Evolutionary conservation across 441 rosid species (phyloP).

Genomic region (Syzygium malaccense): DNA sequence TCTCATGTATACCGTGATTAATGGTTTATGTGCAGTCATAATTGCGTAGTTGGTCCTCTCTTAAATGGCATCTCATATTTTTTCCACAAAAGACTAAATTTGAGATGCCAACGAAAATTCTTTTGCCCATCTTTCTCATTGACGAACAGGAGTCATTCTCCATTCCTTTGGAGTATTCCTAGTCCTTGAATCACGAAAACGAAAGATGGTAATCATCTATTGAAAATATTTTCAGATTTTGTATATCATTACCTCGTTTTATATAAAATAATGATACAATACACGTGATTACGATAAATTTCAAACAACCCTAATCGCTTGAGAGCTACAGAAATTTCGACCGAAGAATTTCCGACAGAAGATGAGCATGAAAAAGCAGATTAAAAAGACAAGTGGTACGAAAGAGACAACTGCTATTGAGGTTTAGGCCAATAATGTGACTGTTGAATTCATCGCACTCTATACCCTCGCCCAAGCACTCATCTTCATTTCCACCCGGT

Average conservation of each 20-base stretch:
- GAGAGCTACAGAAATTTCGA: neutral
- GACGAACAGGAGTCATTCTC: neutral
- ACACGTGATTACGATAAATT: neutral
- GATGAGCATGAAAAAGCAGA: too few relatives aligned
- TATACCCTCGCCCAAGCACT: too few relatives aligned
- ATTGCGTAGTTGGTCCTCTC: too few relatives aligned
- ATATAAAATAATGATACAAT: too few relatives aligned
- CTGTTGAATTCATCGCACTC: too few relatives aligned
- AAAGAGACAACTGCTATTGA: too few relatives aligned
- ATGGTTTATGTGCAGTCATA: too few relatives aligned
- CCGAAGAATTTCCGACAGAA: too few relatives aligned
- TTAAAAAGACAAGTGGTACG: too few relatives aligned
- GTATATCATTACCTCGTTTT: neutral
- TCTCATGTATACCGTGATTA: too few relatives aligned
- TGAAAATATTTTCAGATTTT: neutral
- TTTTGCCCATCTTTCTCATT: neutral
- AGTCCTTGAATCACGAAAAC: neutral
- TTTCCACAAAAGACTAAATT: neutral
- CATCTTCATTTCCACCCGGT: too few relatives aligned
- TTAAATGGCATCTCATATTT: neutral
- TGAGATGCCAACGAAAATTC: neutral
- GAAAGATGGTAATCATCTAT: neutral
- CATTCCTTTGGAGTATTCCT: neutral
- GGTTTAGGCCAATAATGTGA: too few relatives aligned
- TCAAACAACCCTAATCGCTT: neutral